A percentile compares a stretch with the other conserved stretches of the same genome.
These are phyloP conservation scores for Peronospora farinosa DNA, from an alignment of 352 stramenopile species.

Conservation along the genomic window DNA sequence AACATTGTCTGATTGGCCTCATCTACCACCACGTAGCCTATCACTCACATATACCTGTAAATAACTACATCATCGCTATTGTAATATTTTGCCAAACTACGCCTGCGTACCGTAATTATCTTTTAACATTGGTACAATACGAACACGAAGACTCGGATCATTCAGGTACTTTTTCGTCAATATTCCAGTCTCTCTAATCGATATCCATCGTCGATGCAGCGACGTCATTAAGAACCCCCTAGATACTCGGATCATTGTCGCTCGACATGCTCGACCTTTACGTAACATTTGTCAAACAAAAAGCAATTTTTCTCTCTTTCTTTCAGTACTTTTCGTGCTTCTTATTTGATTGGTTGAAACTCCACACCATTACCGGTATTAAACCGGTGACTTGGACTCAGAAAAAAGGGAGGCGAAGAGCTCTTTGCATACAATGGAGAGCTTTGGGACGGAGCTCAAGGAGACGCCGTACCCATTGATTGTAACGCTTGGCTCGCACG, in stretches of 20 bases:
- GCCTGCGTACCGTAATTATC: constrained; percentile 67
- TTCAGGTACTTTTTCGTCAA: constrained; percentile 55
- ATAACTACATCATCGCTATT: background rate
- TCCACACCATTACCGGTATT: too few relatives aligned
- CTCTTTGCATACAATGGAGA: constrained; percentile 52
- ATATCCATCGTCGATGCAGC: constrained; percentile 1
- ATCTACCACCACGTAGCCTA: constrained; percentile 76
- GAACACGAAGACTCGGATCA: constrained; percentile 74
- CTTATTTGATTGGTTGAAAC: too few relatives aligned
- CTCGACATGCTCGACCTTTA: background rate
- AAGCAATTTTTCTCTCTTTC: too few relatives aligned
- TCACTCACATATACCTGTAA: background rate
- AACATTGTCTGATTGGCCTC: constrained; percentile 82
- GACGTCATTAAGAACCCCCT: background rate
- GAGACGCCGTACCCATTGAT: constrained; percentile 85
- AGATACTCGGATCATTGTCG: background rate
- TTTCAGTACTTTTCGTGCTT: too few relatives aligned
- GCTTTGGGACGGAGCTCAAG: constrained; percentile 75
- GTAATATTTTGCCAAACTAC: too few relatives aligned
- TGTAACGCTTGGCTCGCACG: constrained; percentile 61
- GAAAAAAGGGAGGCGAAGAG: too few relatives aligned
- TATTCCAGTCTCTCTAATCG: constrained; percentile 4
- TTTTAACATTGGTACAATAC: constrained; percentile 75
- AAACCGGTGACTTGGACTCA: background rate
- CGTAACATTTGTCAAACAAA: background rate